phyloP scores from a whole-genome alignment of 495 filamentous ascomycete genomes.

The Penicillium mononematosum region DNA sequence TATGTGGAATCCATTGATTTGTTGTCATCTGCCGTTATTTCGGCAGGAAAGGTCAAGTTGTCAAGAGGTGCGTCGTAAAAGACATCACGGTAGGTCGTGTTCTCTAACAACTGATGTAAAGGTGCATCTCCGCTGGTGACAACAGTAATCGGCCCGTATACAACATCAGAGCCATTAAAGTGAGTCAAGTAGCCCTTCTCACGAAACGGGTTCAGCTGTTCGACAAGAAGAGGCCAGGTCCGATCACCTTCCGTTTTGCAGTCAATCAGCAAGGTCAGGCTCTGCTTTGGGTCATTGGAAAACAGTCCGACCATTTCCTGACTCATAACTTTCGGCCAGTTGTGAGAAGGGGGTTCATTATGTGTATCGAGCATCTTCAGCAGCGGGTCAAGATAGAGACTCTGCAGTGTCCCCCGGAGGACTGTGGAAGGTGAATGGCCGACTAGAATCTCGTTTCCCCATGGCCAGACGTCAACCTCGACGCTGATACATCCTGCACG shows the following conservation, averaged over 20 bases:
- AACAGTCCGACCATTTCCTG: constrained; percentile 54
- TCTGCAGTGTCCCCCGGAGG: constrained; percentile 38
- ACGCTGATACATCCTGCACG: constrained; percentile 58
- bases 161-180: constrained; percentile 45
- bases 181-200: constrained; percentile 58
- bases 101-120: constrained; percentile 38
- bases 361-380: constrained; percentile 32
- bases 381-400: constrained; percentile 65
- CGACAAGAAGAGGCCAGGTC: constrained; percentile 47
- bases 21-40: not conserved
- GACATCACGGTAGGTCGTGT: constrained; percentile 54
- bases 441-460: constrained; percentile 50
- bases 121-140: constrained; percentile 67
- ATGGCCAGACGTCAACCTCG: constrained; percentile 74
- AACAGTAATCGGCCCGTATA: constrained; percentile 61
- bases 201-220: constrained; percentile 56
- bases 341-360: constrained; percentile 14
- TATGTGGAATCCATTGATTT: constrained; percentile 9
- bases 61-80: constrained; percentile 70
- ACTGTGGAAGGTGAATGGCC: constrained; percentile 32
- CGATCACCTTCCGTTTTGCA: constrained; percentile 34
- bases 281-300: constrained; percentile 35
- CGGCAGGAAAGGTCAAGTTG: constrained; percentile 28
- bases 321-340: not conserved
- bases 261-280: constrained; percentile 37